Evolutionary conservation across 345 rosid genomes (phyloP).

Genomic region (Hibiscus trionum): DNA sequence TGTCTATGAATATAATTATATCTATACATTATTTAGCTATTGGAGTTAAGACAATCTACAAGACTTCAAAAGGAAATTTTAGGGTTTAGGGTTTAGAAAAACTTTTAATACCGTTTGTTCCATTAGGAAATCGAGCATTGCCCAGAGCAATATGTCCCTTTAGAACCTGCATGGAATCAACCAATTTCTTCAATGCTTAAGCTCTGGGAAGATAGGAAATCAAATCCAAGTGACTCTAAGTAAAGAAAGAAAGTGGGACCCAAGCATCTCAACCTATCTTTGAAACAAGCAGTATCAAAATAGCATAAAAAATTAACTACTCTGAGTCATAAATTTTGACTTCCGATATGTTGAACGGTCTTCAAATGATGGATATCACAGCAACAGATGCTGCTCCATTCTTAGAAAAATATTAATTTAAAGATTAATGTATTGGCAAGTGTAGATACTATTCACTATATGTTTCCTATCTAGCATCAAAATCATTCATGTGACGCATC

Average conservation of each 20-base stretch:
- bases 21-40: not conserved
- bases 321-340: not conserved
- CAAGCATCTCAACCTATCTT: not conserved
- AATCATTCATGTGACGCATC: not conserved
- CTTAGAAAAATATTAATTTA: not conserved
- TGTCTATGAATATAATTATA: not conserved
- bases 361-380: not conserved
- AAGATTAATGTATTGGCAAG: not conserved
- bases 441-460: not conserved
- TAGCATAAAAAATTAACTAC: not conserved
- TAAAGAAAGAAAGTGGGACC: not conserved
- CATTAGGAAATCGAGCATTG: slow-evolving; percentile 80
- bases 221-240: not conserved
- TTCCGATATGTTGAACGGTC: not conserved
- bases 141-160: slow-evolving; percentile 93
- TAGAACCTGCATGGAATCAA: slow-evolving; percentile 49
- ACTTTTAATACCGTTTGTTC: slow-evolving; percentile 58
- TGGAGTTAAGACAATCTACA: not conserved
- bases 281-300: not conserved
- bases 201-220: not conserved
- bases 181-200: not conserved
- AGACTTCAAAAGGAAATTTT: not conserved
- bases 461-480: not conserved
- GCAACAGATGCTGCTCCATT: not conserved
- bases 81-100: not conserved